Evolutionary conservation across 1,284 basidiomycete genomes (phyloP).

Genomic region (Cutaneotrichosporon cavernicola): DNA sequence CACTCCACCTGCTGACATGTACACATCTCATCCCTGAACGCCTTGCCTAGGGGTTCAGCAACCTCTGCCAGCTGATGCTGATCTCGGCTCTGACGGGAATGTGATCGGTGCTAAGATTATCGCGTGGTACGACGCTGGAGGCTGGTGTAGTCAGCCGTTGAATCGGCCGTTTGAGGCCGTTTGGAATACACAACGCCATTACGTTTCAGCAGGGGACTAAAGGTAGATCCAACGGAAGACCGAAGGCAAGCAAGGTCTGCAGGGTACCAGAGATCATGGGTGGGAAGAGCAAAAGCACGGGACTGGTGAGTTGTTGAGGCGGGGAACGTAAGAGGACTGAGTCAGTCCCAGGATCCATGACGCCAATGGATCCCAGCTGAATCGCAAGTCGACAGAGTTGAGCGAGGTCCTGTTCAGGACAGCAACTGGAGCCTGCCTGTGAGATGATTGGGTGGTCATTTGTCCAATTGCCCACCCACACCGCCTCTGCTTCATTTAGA

Average conservation of each 20-base stretch:
- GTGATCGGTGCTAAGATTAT: neutral
- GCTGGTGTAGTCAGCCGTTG: neutral
- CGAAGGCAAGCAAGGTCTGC: neutral
- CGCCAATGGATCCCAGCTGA: too few relatives aligned
- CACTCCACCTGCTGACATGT: neutral
- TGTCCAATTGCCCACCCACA: neutral
- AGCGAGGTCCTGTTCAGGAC: too few relatives aligned
- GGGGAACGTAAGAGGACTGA: neutral
- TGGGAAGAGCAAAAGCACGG: neutral
- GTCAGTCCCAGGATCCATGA: neutral
- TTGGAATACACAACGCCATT: neutral
- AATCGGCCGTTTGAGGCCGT: neutral
- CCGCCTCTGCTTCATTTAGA: neutral
- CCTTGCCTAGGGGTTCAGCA: constrained; percentile 50
- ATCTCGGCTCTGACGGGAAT: neutral
- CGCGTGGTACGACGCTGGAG: neutral
- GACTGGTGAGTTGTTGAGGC: neutral
- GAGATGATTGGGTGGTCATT: too few relatives aligned
- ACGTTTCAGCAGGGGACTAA: neutral
- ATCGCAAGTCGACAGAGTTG: too few relatives aligned
- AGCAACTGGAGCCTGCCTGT: too few relatives aligned
- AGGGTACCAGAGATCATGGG: neutral
- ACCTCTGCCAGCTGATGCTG: constrained; percentile 45
- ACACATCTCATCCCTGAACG: constrained; percentile 53
- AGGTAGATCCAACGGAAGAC: neutral